Percentiles rank a stretch among this genome's conserved stretches.
phyloP scores from a whole-genome alignment of 495 filamentous ascomycete genomes.

The Penicillium fimorum region DNA sequence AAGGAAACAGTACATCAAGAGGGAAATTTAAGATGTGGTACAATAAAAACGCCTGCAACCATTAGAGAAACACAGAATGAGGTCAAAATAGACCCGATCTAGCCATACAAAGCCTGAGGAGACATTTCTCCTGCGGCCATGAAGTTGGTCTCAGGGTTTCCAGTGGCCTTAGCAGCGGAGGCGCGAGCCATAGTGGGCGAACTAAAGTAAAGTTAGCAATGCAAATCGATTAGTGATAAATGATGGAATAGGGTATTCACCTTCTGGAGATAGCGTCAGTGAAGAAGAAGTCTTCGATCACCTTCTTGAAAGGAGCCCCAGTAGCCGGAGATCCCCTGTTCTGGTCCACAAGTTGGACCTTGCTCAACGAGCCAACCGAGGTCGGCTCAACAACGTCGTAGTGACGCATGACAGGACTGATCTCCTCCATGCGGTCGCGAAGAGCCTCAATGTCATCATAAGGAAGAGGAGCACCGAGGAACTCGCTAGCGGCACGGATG shows the following conservation, averaged over 20 bases:
- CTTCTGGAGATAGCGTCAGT: slow-evolving; percentile 94
- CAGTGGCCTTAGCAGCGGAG: slow-evolving; percentile 74
- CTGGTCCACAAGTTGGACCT: slow-evolving; percentile 89
- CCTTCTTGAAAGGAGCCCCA: slow-evolving; percentile 68
- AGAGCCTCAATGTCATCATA: slow-evolving; percentile 89
- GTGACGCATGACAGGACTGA: slow-evolving; percentile 79
- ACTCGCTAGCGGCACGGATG: slow-evolving; percentile 85
- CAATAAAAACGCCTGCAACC: slow-evolving; percentile 47
- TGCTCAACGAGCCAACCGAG: slow-evolving; percentile 68
- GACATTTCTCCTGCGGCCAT: slow-evolving; percentile 73
- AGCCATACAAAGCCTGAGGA: slow-evolving; percentile 49
- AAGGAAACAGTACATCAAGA: slow-evolving; percentile 30
- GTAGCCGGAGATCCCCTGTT: slow-evolving; percentile 79
- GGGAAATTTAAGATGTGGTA: slow-evolving; percentile 40
- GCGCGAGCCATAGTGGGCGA: slow-evolving; percentile 97
- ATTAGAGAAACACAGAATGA: slow-evolving; percentile 38
- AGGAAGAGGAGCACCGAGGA: slow-evolving; percentile 79
- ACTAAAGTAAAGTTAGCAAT: slow-evolving; percentile 49
- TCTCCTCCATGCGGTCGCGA: slow-evolving; percentile 90
- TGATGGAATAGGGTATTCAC: slow-evolving; percentile 46
- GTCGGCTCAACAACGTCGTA: slow-evolving; percentile 89
- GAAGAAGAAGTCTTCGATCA: slow-evolving; percentile 95
- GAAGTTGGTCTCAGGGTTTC: slow-evolving; percentile 75
- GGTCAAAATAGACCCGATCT: slow-evolving; percentile 21
- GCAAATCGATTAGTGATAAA: slow-evolving; percentile 1